Percentiles rank a stretch among this genome's conserved stretches.
phyloP scores from a whole-genome alignment of 306 rosid species.

The Quercus agrifolia region DNA sequence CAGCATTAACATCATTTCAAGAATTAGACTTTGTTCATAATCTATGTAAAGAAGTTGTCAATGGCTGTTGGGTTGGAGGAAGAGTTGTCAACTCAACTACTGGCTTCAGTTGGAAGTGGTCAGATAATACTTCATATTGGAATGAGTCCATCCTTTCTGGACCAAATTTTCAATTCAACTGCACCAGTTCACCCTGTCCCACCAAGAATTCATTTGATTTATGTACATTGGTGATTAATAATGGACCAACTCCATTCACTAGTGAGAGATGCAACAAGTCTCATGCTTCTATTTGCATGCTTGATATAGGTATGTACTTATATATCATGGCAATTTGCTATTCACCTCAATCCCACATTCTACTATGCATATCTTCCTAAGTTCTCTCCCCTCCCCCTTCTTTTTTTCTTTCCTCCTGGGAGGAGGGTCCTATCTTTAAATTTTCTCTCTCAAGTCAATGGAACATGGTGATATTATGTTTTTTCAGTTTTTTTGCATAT shows the following conservation, averaged over 20 bases:
- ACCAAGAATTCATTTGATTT: slow-evolving; percentile 32
- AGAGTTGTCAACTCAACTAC: slow-evolving; percentile 45
- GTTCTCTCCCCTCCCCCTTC: no score
- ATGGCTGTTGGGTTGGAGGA: slow-evolving; percentile 92
- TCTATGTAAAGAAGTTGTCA: slow-evolving; percentile 40
- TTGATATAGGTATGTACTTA: slow-evolving; percentile 53
- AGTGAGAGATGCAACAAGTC: slow-evolving; percentile 56
- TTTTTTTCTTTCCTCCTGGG: no score
- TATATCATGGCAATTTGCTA: not conserved
- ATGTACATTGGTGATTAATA: slow-evolving; percentile 56
- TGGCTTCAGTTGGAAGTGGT: slow-evolving; percentile 71
- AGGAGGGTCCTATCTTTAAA: no score
- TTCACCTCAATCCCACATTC: not conserved
- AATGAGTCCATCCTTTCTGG: slow-evolving; percentile 48
- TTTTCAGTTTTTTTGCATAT: not conserved
- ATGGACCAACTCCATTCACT: slow-evolving; percentile 40
- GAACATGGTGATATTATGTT: not conserved
- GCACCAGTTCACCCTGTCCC: slow-evolving; percentile 51
- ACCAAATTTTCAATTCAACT: slow-evolving; percentile 29
- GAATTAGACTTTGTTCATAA: slow-evolving; percentile 57
- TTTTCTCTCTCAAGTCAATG: not conserved
- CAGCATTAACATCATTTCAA: slow-evolving; percentile 46
- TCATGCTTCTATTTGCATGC: slow-evolving; percentile 67
- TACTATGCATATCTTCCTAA: not conserved
- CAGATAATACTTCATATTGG: slow-evolving; percentile 67